Evolutionary conservation across 768 basidiomycete genomes (phyloP), one percentile per base, ranked within the genome.

Genomic region (Amanita pallidorosea): DNA sequence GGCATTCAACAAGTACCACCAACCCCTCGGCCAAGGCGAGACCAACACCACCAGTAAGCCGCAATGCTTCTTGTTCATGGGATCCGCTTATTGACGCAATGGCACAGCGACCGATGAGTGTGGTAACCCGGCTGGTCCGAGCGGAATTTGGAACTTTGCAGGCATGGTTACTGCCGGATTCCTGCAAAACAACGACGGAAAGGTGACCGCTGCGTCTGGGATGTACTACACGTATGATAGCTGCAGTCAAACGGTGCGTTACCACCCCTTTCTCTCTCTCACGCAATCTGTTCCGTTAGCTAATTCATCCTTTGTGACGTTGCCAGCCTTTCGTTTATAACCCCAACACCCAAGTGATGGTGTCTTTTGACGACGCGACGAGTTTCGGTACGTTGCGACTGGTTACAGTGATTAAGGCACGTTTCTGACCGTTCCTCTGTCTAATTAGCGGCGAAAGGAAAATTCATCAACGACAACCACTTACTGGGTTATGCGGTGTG

Each of bases 161-260:
- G 79, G 74, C 1, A 59, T 88, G 62, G 69, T 87, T 43, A 57
- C 68, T 0, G 65, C 56, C 1, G 79, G 80, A 6, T 84, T 77
- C 68, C 65, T 88, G 52, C 70, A 60, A 1, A 61, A 73, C 53
- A 72, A 82, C 4, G 63, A 51, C 17, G 50, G 50, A 29, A 42
- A n/a, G 15, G 50, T 51, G 12, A 23, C 65, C 7, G 63, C 73
- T 13, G 74, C 75, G 7, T 52, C 60, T 1, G 77, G 76, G 5
- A 79, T 84, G 44, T 63, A 68, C n/a, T 78, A 80, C 60, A 53
- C 65, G 3, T 85, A 67, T 55, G 85, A 89, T 55, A 60, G 68
- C 2, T 89, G 87, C 69, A 82, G 77, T 54, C 77, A 87, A 63
- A 88, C 87, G 46, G 87, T 88, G 54, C 29, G 79, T n/a, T 29